Base-by-base conservation (phyloP, 805 yeast species). In the Candida succiphila region DNA sequence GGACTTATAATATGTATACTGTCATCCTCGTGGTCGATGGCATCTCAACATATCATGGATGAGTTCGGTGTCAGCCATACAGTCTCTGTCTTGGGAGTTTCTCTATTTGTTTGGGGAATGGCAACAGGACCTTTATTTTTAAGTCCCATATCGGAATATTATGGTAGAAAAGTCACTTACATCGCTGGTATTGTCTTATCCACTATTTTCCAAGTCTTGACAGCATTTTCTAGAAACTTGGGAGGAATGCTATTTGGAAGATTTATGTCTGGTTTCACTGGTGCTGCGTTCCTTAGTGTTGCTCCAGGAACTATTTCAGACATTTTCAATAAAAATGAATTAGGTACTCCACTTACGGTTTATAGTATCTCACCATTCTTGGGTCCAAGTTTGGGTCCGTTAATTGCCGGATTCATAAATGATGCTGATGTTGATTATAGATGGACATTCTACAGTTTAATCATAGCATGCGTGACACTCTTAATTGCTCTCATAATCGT, bases 301-400 rank as follows among this genome's bases (percentile, higher is more conserved):
- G 85, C 86, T 8, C 87, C 88, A 24, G 94, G 92, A 16, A 67
- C 82, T 1, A 60, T 83, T 29, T 75, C 85, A 9, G 94, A 83
- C 52, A 63, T 82, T 36, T 83, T 75, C 61, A 60, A 60, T 15
- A 74, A 75, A 37, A 55, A 63, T 34, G 68, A 74, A 27, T 72
- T 86, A 35, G 83, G 84, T 22, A 56, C 67, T 8, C 87, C 92
- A 2, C 69, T 83, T 72, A 72, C 84, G 3, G 55, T 78, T 4
- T 81, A 70, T 45, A 66, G 83, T 0, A 58, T 78, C 14, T 66
- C 77, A 3, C 84, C 85, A 2, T 69, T 78, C 35, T 48, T 74
- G 28, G 92, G 89, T 0, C 89, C 92, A 2, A 67, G 78, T 1
- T 45, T 78, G 17, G 85, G 85, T 0, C 88, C 88, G 0, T 51